A percentile compares a stretch with the other conserved stretches of the same genome.
phyloP scores from a whole-genome alignment of 2,329 filamentous ascomycete species.

The Ceratocystis destructans region DNA sequence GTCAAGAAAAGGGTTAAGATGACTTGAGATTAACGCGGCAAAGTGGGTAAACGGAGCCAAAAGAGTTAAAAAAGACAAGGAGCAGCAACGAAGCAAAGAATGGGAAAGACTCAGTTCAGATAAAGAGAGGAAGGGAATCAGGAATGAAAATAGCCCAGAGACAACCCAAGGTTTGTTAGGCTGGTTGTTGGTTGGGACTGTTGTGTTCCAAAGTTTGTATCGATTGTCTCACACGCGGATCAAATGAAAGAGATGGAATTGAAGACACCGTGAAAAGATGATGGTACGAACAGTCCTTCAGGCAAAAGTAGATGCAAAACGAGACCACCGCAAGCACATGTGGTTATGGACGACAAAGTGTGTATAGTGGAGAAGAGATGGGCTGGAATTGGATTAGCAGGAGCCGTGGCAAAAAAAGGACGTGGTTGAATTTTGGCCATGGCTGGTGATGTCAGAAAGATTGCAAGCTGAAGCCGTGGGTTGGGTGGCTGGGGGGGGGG shows the following conservation, averaged over 20 bases:
- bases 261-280: background rate
- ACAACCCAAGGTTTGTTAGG: background rate
- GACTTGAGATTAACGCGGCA: background rate
- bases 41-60: slow-evolving; percentile 2
- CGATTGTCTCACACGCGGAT: background rate
- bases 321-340: background rate
- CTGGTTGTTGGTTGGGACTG: background rate
- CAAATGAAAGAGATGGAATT: slow-evolving; percentile 1
- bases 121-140: background rate
- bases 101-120: slow-evolving; percentile 1
- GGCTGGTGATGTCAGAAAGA: slow-evolving; percentile 6
- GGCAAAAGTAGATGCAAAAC: background rate
- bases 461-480: background rate
- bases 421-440: background rate
- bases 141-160: background rate
- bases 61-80: background rate
- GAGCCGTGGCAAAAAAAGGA: background rate
- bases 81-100: slow-evolving; percentile 3
- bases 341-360: background rate
- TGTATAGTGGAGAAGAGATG: background rate
- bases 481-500: slow-evolving; percentile 3
- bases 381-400: background rate
- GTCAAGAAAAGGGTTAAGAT: background rate
- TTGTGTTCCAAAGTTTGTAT: background rate
- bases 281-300: background rate